Evolutionary conservation across 2,329 filamentous ascomycete species (phyloP).

Genomic region (Ceratocystis diversiconidia): DNA sequence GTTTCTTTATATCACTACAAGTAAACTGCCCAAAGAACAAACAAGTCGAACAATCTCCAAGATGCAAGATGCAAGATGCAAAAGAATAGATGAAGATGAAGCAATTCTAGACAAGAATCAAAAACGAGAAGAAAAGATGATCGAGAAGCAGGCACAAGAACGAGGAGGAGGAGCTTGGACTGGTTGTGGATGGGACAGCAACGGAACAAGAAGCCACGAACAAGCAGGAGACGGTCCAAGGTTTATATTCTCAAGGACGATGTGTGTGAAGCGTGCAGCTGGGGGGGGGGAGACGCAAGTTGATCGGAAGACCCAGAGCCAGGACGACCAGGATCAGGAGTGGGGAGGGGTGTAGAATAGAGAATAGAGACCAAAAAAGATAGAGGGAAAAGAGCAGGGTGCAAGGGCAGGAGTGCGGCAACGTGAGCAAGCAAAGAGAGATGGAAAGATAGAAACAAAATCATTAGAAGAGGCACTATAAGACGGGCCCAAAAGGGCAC

Average conservation of each 20-base stretch:
- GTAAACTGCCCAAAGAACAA: not conserved
- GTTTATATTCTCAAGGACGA: constrained; percentile 16
- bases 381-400: not conserved
- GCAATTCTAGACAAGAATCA: not conserved
- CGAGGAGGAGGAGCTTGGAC: constrained; percentile 10
- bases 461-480: not conserved
- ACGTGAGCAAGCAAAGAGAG: not conserved
- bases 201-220: constrained; percentile 11
- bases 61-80: not conserved
- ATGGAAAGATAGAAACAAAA: not conserved
- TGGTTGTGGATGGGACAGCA: constrained; percentile 10
- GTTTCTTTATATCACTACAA: not conserved
- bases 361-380: not conserved
- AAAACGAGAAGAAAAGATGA: not conserved
- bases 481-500: not conserved
- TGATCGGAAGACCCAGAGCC: not conserved
- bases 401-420: not conserved
- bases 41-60: not conserved
- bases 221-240: constrained; percentile 12
- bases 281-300: too few relatives aligned
- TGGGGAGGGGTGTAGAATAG: not conserved
- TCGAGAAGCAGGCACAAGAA: constrained; percentile 5
- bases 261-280: not conserved
- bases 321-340: not conserved
- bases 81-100: not conserved